phyloP scores from a whole-genome alignment of 2,329 filamentous ascomycete species.

The Stagonosporopsis vannaccii region DNA sequence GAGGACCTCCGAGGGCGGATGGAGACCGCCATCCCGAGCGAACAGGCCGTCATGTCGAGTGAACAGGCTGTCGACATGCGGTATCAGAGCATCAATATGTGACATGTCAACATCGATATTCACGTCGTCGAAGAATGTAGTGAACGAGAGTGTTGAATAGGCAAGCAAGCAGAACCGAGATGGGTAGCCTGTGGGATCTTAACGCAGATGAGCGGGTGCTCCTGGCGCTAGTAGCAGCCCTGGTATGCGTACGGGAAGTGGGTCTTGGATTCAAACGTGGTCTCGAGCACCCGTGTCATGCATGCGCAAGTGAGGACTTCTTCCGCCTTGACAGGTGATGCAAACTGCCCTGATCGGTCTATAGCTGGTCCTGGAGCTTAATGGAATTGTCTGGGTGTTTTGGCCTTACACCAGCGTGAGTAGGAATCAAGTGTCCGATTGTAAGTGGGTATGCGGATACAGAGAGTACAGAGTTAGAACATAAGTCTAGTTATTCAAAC shows the following conservation, averaged over 20 bases:
- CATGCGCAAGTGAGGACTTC: not conserved
- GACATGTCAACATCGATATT: conserved; percentile 6
- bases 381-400: not conserved
- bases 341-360: not conserved
- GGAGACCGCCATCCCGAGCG: conserved; percentile 37
- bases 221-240: conserved; percentile 2
- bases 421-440: not conserved
- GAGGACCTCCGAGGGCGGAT: conserved; percentile 53
- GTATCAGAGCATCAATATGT: conserved; percentile 4
- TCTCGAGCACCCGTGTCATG: conserved; percentile 4
- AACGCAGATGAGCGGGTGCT: conserved; percentile 5
- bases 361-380: not conserved
- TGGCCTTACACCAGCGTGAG: not conserved
- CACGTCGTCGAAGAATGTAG: not conserved
- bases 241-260: conserved; percentile 15
- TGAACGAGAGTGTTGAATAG: not conserved
- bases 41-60: conserved; percentile 19
- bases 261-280: conserved; percentile 10
- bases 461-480: not conserved
- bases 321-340: not conserved
- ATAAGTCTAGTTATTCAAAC: not conserved
- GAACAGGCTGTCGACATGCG: conserved; percentile 20
- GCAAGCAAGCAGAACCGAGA: not conserved
- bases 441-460: not conserved
- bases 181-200: conserved; percentile 5